Evolutionary conservation across 768 basidiomycete genomes (phyloP), one percentile per base, ranked within the genome.

Genomic region (Termitomyces sp.): DNA sequence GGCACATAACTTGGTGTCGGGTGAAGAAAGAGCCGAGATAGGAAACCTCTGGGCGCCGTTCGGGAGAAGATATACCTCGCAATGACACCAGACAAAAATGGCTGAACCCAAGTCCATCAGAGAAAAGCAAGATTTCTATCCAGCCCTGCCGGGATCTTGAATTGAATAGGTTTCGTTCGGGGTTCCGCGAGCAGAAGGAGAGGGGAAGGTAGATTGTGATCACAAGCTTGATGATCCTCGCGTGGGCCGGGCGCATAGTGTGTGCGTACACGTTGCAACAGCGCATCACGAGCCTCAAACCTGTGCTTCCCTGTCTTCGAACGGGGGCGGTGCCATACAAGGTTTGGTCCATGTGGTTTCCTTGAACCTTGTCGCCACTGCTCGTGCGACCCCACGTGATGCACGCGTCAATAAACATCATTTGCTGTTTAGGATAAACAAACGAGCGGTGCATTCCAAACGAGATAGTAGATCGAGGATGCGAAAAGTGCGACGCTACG

Each of bases 341-440:
- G 52, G 39, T n/a, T 42, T 4, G 52, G 39, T n/a, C 53, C 53
- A 54, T 54, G 27, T 54, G 53, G 53, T 15, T 18, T 54, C 11
- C 12, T 3, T 53, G 16, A 54, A 54, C 53, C 53, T 54, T 54
- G 53, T 54, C 39, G 53, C 53, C 53, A 54, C 53, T 42, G 39
- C 18, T 54, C 41, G 39, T 20, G 13, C 39, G 12, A 18, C 50
- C 52, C 30, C 53, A 30, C 22, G 44, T 42, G 53, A 54, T 31
- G 39, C 18, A 27, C 24, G 18, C 27, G 27, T 24, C 22, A 39
- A 9, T 34, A 41, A 39, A 39, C 16, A 41, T 20, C 20, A 30
- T 27, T 51, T 36, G 18, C 51, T 39, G 22, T 37, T 53, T 37
- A 37, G 18, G 24, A 41, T 37, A 22, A 41, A 41, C n/a, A 41